Conservation (phyloP, 1,139 yeast genomes). For the Pichia sp. region DNA sequence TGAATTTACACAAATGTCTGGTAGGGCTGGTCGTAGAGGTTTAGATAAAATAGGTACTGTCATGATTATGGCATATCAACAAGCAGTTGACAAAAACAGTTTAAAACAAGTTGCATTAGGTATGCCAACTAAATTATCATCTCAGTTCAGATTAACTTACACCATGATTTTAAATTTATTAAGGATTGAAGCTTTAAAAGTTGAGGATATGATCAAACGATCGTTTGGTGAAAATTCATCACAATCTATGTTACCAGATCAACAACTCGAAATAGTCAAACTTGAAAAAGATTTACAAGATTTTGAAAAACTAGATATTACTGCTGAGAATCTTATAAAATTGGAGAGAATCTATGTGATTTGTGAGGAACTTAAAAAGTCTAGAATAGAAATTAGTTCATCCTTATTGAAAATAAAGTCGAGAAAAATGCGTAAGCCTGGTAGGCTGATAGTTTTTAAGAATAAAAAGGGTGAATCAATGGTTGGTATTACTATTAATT, state of each 20-base stretch:
- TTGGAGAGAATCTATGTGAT: slow-evolving; percentile 40
- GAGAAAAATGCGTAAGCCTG: slow-evolving; percentile 27
- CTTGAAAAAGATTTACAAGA: slow-evolving; percentile 45
- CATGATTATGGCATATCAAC: slow-evolving; percentile 87
- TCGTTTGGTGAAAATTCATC: slow-evolving; percentile 90
- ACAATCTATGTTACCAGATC: slow-evolving; percentile 83
- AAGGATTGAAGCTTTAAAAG: slow-evolving; percentile 88
- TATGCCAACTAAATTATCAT: slow-evolving; percentile 77
- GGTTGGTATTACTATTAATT: slow-evolving; percentile 34
- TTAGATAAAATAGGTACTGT: slow-evolving; percentile 98
- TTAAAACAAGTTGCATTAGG: slow-evolving; percentile 83
- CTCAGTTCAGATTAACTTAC: slow-evolving; percentile 91
- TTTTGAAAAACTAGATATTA: slow-evolving; percentile 30
- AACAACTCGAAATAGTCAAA: slow-evolving; percentile 56
- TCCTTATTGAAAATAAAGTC: slow-evolving; percentile 3
- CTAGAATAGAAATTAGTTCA: not conserved
- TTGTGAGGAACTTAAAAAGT: not conserved
- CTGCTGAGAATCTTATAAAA: slow-evolving; percentile 34
- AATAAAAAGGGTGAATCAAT: slow-evolving; percentile 38
- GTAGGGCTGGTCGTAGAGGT: slow-evolving; percentile 99
- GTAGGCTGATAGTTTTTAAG: slow-evolving; percentile 57
- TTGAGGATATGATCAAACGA: slow-evolving; percentile 95
- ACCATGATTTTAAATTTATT: slow-evolving; percentile 89
- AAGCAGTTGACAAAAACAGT: slow-evolving; percentile 47
- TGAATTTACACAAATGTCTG: slow-evolving; percentile 99